Evolutionary conservation across 2,329 filamentous ascomycete genomes (phyloP).

Genomic region (Penicillium freii): DNA sequence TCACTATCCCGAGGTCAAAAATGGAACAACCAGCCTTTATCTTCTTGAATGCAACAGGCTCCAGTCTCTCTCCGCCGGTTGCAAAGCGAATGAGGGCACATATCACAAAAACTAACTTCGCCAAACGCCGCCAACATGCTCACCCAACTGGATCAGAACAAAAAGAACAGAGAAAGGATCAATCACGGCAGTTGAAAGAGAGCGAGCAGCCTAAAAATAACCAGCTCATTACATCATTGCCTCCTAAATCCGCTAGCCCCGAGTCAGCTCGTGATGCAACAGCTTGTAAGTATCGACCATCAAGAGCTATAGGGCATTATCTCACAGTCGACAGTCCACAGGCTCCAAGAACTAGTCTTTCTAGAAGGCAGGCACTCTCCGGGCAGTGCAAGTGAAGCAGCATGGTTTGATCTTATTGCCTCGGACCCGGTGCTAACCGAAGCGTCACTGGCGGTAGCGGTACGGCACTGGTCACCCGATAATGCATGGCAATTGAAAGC

Average conservation of each 20-base stretch:
- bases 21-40: not conserved
- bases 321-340: not conserved
- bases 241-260: not conserved
- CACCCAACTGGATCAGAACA: not conserved
- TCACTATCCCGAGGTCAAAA: not conserved
- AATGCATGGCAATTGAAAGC: constrained; percentile 19
- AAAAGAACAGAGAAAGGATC: not conserved
- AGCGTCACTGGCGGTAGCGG: constrained; percentile 23
- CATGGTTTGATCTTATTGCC: constrained; percentile 24
- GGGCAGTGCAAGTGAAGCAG: constrained; percentile 13
- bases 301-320: not conserved
- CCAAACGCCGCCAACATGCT: not conserved
- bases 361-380: not conserved
- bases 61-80: not conserved
- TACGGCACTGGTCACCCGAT: constrained; percentile 24
- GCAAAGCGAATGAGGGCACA: not conserved
- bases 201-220: not conserved
- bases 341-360: not conserved
- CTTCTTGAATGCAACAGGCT: not conserved
- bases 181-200: not conserved
- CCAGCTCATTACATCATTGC: not conserved
- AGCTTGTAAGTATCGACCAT: not conserved
- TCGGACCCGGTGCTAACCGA: constrained; percentile 27
- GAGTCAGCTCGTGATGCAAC: not conserved
- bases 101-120: not conserved